Evolutionary conservation across 352 stramenopile genomes (phyloP).

Genomic region (Phytophthora litchii): DNA sequence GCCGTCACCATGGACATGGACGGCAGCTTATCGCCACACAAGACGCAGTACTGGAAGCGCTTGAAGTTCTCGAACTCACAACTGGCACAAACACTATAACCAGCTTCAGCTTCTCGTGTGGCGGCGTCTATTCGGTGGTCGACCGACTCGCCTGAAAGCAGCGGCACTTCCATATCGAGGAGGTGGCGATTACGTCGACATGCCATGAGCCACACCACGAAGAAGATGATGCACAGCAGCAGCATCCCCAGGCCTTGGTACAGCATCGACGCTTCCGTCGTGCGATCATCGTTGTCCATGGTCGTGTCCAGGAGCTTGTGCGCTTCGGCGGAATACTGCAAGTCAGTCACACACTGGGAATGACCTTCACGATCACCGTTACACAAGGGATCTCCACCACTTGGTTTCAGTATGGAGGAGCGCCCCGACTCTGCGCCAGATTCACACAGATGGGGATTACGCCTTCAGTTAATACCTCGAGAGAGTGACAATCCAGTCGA

Average conservation of each 20-base stretch:
- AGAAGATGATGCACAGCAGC: conserved; percentile 57
- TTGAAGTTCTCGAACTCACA: conserved; percentile 84
- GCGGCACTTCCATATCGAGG: conserved; percentile 51
- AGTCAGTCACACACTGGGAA: conserved; percentile 21
- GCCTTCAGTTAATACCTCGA: conserved; percentile 9
- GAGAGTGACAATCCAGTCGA: conserved; percentile 12
- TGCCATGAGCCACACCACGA: conserved; percentile 57
- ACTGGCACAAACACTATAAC: conserved; percentile 47
- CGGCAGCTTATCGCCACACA: conserved; percentile 65
- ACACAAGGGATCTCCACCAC: conserved; percentile 9
- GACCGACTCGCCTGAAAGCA: conserved; percentile 60
- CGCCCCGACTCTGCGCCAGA: conserved; percentile 1
- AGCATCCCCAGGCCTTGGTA: conserved; percentile 67
- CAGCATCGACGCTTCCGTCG: conserved; percentile 48
- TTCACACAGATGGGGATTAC: conserved; percentile 21
- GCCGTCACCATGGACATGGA: conserved; percentile 26
- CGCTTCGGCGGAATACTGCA: conserved; percentile 4
- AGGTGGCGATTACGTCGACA: conserved; percentile 48
- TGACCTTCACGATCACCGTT: conserved; percentile 14
- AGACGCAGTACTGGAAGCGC: conserved; percentile 61
- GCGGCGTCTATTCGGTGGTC: conserved; percentile 73
- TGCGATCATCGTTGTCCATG: conserved; percentile 28
- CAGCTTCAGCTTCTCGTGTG: conserved; percentile 61
- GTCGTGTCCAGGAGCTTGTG: conserved; percentile 4
- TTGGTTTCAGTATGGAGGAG: conserved; percentile 17